phyloP scores from a whole-genome alignment of 768 basidiomycete genomes.

The Imleria badia region DNA sequence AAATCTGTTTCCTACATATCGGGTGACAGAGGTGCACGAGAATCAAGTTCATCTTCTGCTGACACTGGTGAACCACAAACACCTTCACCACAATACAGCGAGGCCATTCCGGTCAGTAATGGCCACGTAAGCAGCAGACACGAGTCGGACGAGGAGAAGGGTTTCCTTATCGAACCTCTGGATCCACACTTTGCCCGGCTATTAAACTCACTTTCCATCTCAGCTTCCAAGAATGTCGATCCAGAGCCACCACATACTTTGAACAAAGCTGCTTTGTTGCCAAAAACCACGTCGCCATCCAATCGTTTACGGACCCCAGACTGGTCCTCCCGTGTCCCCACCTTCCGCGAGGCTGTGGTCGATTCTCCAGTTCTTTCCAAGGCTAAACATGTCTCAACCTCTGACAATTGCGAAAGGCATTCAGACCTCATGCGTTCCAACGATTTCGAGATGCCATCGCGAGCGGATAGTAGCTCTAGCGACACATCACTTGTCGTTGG shows the following conservation, averaged over 20 bases:
- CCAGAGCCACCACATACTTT: conserved; percentile 4
- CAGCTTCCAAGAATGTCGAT: conserved; percentile 39
- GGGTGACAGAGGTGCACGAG: conserved; percentile 44
- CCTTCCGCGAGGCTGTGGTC: conserved; percentile 12
- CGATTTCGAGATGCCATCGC: background rate
- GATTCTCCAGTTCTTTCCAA: conserved; percentile 8
- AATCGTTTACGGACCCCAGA: conserved; percentile 25
- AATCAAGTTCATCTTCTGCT: conserved; percentile 66
- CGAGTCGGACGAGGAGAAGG: conserved; percentile 35
- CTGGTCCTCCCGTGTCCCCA: conserved; percentile 34
- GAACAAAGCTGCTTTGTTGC: conserved; percentile 7
- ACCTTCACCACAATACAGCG: conserved; percentile 58
- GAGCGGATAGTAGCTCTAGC: background rate
- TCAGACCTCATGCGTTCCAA: background rate
- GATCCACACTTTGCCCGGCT: conserved; percentile 75
- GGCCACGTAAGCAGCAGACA: conserved; percentile 22
- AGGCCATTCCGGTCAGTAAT: conserved; percentile 32
- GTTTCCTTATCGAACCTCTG: conserved; percentile 34
- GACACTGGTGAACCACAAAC: conserved; percentile 63
- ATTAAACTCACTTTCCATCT: conserved; percentile 60
- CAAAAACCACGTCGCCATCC: conserved; percentile 11
- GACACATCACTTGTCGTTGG: conserved; percentile 9
- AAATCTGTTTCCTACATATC: conserved; percentile 29
- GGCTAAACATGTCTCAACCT: background rate
- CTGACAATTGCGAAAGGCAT: conserved; percentile 8